These are phyloP conservation scores for Phytophthora lateralis DNA, from an alignment of 352 stramenopile genomes.

Conservation along the genomic window DNA sequence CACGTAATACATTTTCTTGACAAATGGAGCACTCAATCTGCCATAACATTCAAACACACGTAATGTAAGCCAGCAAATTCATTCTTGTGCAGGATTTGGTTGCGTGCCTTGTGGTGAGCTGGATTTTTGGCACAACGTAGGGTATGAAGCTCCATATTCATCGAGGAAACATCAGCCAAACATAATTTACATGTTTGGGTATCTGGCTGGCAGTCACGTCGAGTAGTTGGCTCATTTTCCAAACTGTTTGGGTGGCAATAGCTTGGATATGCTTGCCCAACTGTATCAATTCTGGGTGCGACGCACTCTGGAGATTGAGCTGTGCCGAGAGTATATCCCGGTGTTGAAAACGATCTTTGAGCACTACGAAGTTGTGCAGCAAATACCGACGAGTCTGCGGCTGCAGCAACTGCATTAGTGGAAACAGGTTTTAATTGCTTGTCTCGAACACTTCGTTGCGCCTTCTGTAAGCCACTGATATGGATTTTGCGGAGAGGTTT, in stretches of 20 bases:
- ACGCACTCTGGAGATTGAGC: background rate
- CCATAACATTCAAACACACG: background rate
- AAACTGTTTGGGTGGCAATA: background rate
- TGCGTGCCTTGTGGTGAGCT: slow-evolving; percentile 55
- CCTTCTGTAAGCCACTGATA: slow-evolving; percentile 13
- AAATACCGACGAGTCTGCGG: slow-evolving; percentile 11
- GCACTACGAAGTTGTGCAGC: slow-evolving; percentile 19
- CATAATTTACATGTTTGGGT: slow-evolving; percentile 35
- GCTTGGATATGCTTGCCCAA: background rate
- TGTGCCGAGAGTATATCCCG: slow-evolving; percentile 30
- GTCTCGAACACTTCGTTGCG: slow-evolving; percentile 29
- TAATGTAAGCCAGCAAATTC: background rate
- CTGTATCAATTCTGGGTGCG: background rate
- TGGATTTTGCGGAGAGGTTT: slow-evolving; percentile 6
- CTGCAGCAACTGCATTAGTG: slow-evolving; percentile 14
- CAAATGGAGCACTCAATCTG: slow-evolving; percentile 54
- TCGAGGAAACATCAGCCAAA: slow-evolving; percentile 35
- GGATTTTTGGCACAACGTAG: slow-evolving; percentile 53
- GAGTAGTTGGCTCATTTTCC: background rate
- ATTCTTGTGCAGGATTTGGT: background rate
- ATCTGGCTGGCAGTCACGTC: background rate
- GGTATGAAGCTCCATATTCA: slow-evolving; percentile 46
- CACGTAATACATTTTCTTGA: slow-evolving; percentile 35
- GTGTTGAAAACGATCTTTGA: slow-evolving; percentile 28
- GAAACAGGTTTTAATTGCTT: slow-evolving; percentile 14